Base-by-base conservation (phyloP, 331 rosid genomes). In the Malus hybrid region DNA sequence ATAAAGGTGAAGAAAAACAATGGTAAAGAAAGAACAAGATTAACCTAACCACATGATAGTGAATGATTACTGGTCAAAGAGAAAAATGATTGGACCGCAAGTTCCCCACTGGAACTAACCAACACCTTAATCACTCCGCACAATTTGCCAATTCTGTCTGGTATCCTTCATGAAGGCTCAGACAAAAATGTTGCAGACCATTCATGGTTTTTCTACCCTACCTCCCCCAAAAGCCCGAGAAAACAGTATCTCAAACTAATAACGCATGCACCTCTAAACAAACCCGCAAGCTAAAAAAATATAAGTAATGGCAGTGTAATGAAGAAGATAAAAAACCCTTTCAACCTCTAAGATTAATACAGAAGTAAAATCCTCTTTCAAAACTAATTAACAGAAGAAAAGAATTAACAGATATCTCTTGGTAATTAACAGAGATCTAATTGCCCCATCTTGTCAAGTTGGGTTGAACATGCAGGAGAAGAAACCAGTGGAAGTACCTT, bases 401-500 rank as follows among this genome's bases (percentile, higher is more conserved):
- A 66, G 76, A 75, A 70, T 68, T 54, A 76, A 73, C 80, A 73
- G 32, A 65, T 83, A 72, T 82, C 65, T 64, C 44, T 78, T 27
- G 32, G 71, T 18, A 69, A 74, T 69, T 72, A 54, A 12, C 32
- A 71, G 67, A 73, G 65, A 78, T 75, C 78, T 81, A 90, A 71
- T 28, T 79, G 84, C 80, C 84, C 81, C 73, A 77, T 15, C 34
- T 83, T 78, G 67, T 78, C 79, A 74, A 77, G 66, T 65, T 83
- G 78, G 19, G 70, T 67, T 82, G 80, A 82, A 82, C 50, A 79
- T 67, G 89, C 81, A 50, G 97, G 98, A 67, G 96, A 87, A 75
- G 96, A 85, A 73, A 88, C 82, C 85, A 93, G 71, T 12, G 98
- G 98, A 12, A 88, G 91, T 83, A 93, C 89, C 93, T 93, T 93